Evolutionary conservation across 495 filamentous ascomycete species (phyloP), one percentile per base, ranked within the genome.

Genomic region (Bryoglossum gracile): DNA sequence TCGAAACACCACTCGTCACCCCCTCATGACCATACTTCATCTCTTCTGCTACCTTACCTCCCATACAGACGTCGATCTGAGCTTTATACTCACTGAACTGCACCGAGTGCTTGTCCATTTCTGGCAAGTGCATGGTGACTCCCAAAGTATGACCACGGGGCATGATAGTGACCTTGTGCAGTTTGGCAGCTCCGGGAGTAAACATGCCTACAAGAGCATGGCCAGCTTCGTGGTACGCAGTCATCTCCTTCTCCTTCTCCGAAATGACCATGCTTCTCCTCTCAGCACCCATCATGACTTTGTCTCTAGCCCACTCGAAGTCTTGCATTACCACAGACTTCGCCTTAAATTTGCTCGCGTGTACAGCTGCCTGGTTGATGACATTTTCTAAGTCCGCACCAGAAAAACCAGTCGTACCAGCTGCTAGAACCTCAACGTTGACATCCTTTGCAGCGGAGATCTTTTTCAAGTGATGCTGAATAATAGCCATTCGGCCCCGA

Each of bases 231-330:
- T 98, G 92, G 57, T 98, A 98, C 2, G 92, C 92, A 28, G 92
- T 98, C 74, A 89, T 81, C 64, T 97, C 90, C 58, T 79, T 78
- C 60, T 82, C 79, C 67, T 90, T 85, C 44, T 88, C 76, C 37
- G 84, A 84, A 50, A 97, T 94, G 50, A 96, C 80, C 62, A 87
- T 84, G 59, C 81, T 91, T 57, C 78, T 81, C 62, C 83, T 78
- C 70, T 97, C 92, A 24, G 91, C 87, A 38, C 92, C 92, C 87
- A 98, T 94, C 70, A 97, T 83, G 48, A 98, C 87, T 68, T 90
- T 94, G 71, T 98, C 92, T 65, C 94, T 96, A 38, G 92, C 91
- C 88, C 89, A 97, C 53, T 96, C 92, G 45, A 98, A 85, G 60
- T 97, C 88, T 16, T 74, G 62, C 61, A 87, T 82, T 17, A 74